A percentile compares a stretch with the other conserved stretches of the same genome.
Conservation (phyloP, 2,329 filamentous ascomycete species). For the Apiospora aurea region DNA sequence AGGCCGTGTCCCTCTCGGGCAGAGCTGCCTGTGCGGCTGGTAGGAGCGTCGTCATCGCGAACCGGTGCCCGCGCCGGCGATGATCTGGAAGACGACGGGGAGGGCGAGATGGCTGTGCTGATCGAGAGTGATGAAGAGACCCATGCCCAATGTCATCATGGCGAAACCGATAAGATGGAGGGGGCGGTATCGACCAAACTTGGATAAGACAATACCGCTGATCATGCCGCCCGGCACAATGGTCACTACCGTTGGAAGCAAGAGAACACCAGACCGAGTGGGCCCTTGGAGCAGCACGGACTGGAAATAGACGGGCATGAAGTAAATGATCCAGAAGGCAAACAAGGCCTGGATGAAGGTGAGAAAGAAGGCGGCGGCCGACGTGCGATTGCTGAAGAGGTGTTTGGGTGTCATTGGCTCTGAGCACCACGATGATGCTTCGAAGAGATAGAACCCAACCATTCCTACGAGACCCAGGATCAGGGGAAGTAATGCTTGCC, state of each 20-base stretch:
- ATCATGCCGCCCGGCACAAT: conserved; percentile 33
- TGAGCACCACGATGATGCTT: conserved; percentile 6
- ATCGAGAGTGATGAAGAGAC: conserved; percentile 47
- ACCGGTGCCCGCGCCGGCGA: conserved; percentile 47
- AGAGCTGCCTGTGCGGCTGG: conserved; percentile 48
- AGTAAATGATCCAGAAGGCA: conserved; percentile 46
- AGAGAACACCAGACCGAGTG: conserved; percentile 38
- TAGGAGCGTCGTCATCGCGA: conserved; percentile 48
- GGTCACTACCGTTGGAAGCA: conserved; percentile 34
- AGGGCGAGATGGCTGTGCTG: conserved; percentile 40
- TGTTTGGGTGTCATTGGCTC: conserved; percentile 47
- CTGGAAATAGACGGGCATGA: conserved; percentile 55
- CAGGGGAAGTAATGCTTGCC: conserved; percentile 45
- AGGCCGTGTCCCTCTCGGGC: conserved; percentile 38
- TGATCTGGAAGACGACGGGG: conserved; percentile 47
- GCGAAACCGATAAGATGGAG: conserved; percentile 38
- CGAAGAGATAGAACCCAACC: conserved; percentile 39
- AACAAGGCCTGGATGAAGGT: conserved; percentile 47
- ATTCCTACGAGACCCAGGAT: conserved; percentile 48
- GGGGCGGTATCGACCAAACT: conserved; percentile 35
- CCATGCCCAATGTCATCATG: conserved; percentile 44
- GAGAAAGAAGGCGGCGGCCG: conserved; percentile 37
- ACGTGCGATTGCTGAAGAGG: conserved; percentile 53
- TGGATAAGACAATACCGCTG: conserved; percentile 37
- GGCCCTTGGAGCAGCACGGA: conserved; percentile 44